Conservation (phyloP, 345 rosid species). For the Atalantia buxifolia region DNA sequence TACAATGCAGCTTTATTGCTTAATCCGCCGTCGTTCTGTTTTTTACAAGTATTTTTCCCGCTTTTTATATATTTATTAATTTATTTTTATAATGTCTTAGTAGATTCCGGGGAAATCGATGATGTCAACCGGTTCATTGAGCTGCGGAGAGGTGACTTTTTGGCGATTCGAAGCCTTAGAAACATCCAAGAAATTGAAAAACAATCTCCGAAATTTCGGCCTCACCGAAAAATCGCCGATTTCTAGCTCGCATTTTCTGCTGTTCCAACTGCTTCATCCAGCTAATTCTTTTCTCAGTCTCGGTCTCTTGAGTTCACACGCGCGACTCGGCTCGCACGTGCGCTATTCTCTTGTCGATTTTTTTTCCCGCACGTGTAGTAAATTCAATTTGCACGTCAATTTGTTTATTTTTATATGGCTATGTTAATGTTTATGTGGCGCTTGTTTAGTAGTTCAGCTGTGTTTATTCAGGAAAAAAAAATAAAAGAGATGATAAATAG, state of each 20-base stretch:
- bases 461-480: neutral
- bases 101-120: constrained; percentile 35
- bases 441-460: neutral
- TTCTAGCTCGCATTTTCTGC: constrained; percentile 33
- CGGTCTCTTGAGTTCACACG: constrained; percentile 2
- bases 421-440: neutral
- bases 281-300: neutral
- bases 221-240: constrained; percentile 70
- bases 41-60: neutral
- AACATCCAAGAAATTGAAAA: constrained; percentile 56
- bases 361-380: constrained; percentile 21
- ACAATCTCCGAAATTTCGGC: constrained; percentile 33
- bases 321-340: constrained; percentile 1
- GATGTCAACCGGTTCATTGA: constrained; percentile 34
- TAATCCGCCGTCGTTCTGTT: neutral
- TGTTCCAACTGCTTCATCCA: neutral
- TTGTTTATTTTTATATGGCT: constrained; percentile 13
- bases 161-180: constrained; percentile 65
- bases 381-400: constrained; percentile 33
- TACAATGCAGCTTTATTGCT: constrained; percentile 41
- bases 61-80: neutral
- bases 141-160: constrained; percentile 37
- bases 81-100: neutral
- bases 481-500: too few relatives aligned
- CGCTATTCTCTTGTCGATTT: neutral